phyloP scores from a whole-genome alignment of 2,329 filamentous ascomycete species.

The Talaromyces sp. region DNA sequence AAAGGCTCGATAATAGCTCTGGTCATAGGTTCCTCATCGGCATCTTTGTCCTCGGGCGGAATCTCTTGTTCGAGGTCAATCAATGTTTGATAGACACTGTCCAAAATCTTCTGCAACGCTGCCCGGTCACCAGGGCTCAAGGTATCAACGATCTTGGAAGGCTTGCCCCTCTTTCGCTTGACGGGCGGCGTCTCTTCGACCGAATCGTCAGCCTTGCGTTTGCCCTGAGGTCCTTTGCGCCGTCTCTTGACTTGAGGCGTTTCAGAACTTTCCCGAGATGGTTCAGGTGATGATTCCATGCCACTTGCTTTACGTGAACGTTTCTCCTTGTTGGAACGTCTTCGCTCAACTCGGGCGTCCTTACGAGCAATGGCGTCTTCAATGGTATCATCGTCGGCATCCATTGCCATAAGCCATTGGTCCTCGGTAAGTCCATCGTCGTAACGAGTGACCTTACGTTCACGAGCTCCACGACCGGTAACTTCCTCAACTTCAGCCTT shows the following conservation, averaged over 20 bases:
- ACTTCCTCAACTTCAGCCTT: constrained; percentile 76
- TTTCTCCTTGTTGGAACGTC: constrained; percentile 72
- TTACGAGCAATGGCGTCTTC: constrained; percentile 92
- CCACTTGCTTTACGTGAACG: constrained; percentile 47
- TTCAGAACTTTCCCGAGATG: constrained; percentile 81
- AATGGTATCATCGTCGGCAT: constrained; percentile 91
- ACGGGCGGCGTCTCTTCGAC: constrained; percentile 73
- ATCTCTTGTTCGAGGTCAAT: constrained; percentile 81
- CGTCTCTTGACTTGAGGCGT: constrained; percentile 74
- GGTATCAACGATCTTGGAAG: constrained; percentile 66
- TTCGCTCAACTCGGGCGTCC: constrained; percentile 76
- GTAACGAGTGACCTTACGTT: constrained; percentile 90
- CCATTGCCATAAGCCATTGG: constrained; percentile 97
- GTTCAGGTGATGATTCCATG: constrained; percentile 69
- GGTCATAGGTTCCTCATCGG: constrained; percentile 57
- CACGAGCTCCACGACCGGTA: constrained; percentile 84
- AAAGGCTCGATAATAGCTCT: constrained; percentile 92
- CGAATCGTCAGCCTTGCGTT: constrained; percentile 81
- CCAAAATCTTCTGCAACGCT: constrained; percentile 75
- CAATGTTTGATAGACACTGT: constrained; percentile 72
- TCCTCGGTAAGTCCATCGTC: constrained; percentile 98
- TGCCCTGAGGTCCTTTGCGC: constrained; percentile 75
- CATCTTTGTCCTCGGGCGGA: constrained; percentile 51
- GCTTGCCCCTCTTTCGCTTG: constrained; percentile 73
- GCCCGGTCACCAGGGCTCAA: constrained; percentile 69